Percentiles rank a stretch among this genome's conserved stretches.
Evolutionary conservation across 2,329 filamentous ascomycete genomes (phyloP).

Genomic region (Sporothrix dimorphospora): DNA sequence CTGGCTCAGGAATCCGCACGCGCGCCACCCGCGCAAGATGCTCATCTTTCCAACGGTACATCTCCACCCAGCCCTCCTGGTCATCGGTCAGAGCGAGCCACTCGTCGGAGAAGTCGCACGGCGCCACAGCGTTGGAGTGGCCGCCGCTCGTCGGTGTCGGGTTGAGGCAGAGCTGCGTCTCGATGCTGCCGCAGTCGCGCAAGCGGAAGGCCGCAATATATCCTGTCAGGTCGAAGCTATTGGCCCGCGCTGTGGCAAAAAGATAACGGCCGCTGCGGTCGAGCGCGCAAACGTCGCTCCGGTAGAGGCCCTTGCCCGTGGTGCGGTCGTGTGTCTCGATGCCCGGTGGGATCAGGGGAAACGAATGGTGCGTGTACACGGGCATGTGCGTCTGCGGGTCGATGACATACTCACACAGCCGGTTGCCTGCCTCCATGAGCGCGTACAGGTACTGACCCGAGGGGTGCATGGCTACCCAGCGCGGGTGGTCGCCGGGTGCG

Average conservation of each 20-base stretch:
- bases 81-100: slow-evolving; percentile 91
- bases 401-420: slow-evolving; percentile 79
- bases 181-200: slow-evolving; percentile 68
- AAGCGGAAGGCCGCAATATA: slow-evolving; percentile 83
- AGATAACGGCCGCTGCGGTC: slow-evolving; percentile 72
- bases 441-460: slow-evolving; percentile 79
- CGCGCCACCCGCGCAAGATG: slow-evolving; percentile 77
- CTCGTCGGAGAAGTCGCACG: slow-evolving; percentile 82
- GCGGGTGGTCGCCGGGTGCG: slow-evolving; percentile 72
- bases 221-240: slow-evolving; percentile 73
- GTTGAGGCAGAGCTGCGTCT: slow-evolving; percentile 77
- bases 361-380: slow-evolving; percentile 75
- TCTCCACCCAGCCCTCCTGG: slow-evolving; percentile 83
- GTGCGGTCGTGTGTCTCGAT: slow-evolving; percentile 51
- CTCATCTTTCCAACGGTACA: slow-evolving; percentile 85
- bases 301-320: slow-evolving; percentile 65
- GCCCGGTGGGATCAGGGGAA: slow-evolving; percentile 78
- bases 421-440: slow-evolving; percentile 88
- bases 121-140: slow-evolving; percentile 85
- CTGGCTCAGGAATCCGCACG: slow-evolving; percentile 78
- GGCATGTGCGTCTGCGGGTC: slow-evolving; percentile 73
- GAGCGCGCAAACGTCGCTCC: slow-evolving; percentile 80
- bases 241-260: slow-evolving; percentile 82
- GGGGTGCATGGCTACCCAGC: slow-evolving; percentile 86
- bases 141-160: slow-evolving; percentile 86